Evolutionary conservation across 768 basidiomycete genomes (phyloP).

Genomic region (Suillus occidentalis): DNA sequence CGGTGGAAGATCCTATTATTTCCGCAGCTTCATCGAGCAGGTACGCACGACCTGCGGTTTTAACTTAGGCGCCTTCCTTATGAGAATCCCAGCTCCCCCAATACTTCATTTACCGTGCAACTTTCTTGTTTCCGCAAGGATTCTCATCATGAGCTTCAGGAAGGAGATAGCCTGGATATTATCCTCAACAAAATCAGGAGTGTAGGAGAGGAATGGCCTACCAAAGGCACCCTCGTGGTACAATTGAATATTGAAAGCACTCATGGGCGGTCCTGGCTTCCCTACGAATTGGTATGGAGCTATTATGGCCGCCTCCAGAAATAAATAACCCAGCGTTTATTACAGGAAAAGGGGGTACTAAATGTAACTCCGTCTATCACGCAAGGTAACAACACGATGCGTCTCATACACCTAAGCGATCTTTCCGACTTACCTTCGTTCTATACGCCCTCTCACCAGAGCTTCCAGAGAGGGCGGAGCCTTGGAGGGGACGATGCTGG

Average conservation of each 20-base stretch:
- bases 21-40: not conserved
- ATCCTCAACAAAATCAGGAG: slow-evolving; percentile 10
- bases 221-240: slow-evolving; percentile 43
- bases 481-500: slow-evolving; percentile 27
- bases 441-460: slow-evolving; percentile 38
- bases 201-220: slow-evolving; percentile 40
- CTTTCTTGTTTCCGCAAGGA: slow-evolving; percentile 22
- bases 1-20: slow-evolving; percentile 24
- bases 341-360: slow-evolving; percentile 32
- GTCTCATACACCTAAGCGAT: slow-evolving; percentile 49
- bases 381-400: slow-evolving; percentile 47
- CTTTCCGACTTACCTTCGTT: slow-evolving; percentile 44
- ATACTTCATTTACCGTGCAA: slow-evolving; percentile 4
- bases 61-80: not conserved
- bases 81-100: not conserved
- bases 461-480: slow-evolving; percentile 16
- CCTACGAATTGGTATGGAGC: slow-evolving; percentile 40
- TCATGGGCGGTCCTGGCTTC: slow-evolving; percentile 42
- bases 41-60: not conserved
- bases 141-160: not conserved
- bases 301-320: not conserved
- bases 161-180: not conserved
- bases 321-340: not conserved
- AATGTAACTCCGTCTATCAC: slow-evolving; percentile 43
- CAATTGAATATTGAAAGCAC: slow-evolving; percentile 41